Base-by-base conservation (phyloP, 768 basidiomycete species). In the Dentipellis fragilis region DNA sequence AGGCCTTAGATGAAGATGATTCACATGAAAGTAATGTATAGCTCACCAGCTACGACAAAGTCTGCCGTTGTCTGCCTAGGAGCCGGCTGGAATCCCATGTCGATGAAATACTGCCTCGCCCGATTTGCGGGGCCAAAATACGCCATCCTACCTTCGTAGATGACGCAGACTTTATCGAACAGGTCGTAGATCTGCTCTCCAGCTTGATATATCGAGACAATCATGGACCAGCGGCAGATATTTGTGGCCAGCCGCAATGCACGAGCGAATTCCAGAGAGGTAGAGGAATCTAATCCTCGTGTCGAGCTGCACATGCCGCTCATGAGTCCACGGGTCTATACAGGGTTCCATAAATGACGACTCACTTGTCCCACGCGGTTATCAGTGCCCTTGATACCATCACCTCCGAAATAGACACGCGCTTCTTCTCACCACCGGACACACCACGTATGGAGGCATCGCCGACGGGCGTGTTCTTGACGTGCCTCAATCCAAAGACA, bases 161-260 rank as follows among this genome's bases (percentile, higher is more conserved):
- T 77, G 37, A 91, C 80, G 65, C 85, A 83, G 36, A 91, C 85
- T 65, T 90, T 89, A 74, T 90, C 87, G 64, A 91, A 93, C 45
- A 76, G 71, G 19, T 77, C 57, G 57, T 82, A 85, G 0, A 85
- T 65, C 2, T 74, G 73, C 65, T 91, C 87, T 51, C 84, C 84
- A 8, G 87, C 90, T 68, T 93, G 90, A 68, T 93, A 92, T 38
- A 93, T 80, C 0, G 87, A 85, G n/a, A 88, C 86, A 56, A 93
- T 77, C 0, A 84, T 89, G 0, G 84, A 66, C 54, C 64, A 60
- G 46, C 63, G 64, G 34, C 64, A 61, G 17, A 75, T 64, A 63
- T 83, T 80, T 21, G 81, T 81, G 6, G 76, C 69, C 38, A 81
- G 73, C 37, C 81, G 74, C n/a, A 84, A 68, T 1, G 80, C 77